Percentiles rank a stretch among this genome's conserved stretches.
Conservation (phyloP, 208 protist genomes). For the Wallacemonas sp. region DNA sequence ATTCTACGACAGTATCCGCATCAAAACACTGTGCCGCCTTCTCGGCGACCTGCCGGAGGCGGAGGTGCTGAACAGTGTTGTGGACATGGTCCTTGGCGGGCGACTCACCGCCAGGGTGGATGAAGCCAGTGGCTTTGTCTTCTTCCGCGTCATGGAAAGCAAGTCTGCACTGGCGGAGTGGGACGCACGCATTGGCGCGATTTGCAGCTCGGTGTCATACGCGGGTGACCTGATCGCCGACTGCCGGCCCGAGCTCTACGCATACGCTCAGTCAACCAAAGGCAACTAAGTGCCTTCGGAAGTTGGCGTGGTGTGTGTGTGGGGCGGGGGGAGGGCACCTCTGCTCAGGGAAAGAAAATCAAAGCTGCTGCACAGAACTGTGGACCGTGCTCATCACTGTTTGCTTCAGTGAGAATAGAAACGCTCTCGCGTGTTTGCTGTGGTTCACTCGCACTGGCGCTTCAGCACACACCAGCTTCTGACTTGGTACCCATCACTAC, state of each 20-base stretch:
- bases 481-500: constrained; percentile 5
- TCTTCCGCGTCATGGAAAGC: constrained; percentile 29
- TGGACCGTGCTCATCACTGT: neutral
- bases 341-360: no score
- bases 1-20: constrained; percentile 94
- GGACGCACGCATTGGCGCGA: constrained; percentile 21
- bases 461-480: neutral
- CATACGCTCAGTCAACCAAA: constrained; percentile 11
- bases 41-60: constrained; percentile 59
- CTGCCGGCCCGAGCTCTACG: constrained; percentile 23
- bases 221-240: constrained; percentile 25
- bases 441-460: no score
- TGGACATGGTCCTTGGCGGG: constrained; percentile 89
- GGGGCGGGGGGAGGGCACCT: no score
- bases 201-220: constrained; percentile 38
- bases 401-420: no score
- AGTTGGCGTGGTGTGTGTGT: no score
- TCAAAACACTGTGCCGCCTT: constrained; percentile 82
- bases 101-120: constrained; percentile 56
- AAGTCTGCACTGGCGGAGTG: constrained; percentile 21
- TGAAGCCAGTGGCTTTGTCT: constrained; percentile 27
- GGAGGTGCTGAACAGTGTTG: constrained; percentile 78
- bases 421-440: no score
- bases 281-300: neutral
- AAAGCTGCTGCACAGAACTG: no score